A percentile compares a stretch with the other conserved stretches of the same genome.
Evolutionary conservation across 805 yeast genomes (phyloP).

Genomic region (Ogataea methylovora): DNA sequence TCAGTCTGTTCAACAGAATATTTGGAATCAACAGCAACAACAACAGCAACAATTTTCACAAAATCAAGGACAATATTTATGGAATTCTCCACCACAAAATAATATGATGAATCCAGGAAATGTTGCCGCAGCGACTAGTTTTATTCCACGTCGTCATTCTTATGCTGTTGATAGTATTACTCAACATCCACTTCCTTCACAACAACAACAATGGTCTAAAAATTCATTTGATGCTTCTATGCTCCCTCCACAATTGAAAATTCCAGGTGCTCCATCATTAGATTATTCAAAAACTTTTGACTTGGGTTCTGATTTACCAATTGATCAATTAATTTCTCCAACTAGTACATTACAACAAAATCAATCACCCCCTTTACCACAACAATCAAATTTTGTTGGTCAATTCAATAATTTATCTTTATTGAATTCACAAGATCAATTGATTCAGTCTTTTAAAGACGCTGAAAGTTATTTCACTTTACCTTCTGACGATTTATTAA

Average conservation of each 20-base stretch:
- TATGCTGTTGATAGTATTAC: too few relatives aligned
- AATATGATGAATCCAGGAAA: too few relatives aligned
- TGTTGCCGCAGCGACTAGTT: slow-evolving; percentile 1
- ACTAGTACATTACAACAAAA: slow-evolving; percentile 6
- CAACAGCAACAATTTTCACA: not conserved
- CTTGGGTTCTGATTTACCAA: not conserved
- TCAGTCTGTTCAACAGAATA: not conserved
- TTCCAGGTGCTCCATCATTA: slow-evolving; percentile 14
- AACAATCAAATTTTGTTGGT: slow-evolving; percentile 5
- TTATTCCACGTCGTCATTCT: not conserved
- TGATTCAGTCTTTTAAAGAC: slow-evolving; percentile 11
- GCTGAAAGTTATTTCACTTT: slow-evolving; percentile 21
- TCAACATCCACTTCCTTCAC: too few relatives aligned
- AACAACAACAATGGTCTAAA: too few relatives aligned
- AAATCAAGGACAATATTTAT: not conserved
- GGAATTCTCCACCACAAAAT: slow-evolving; percentile 2
- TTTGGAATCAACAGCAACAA: not conserved
- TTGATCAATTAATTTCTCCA: not conserved
- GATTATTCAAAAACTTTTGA: slow-evolving; percentile 19
- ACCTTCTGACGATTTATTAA: slow-evolving; percentile 17
- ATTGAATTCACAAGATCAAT: not conserved
- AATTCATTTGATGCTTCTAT: too few relatives aligned
- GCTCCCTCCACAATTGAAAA: not conserved
- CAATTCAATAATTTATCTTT: slow-evolving; percentile 10
- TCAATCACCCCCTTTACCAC: not conserved